These are phyloP conservation scores for Hygrocybe coccinea DNA, from an alignment of 768 basidiomycete species.

Conservation along the genomic window DNA sequence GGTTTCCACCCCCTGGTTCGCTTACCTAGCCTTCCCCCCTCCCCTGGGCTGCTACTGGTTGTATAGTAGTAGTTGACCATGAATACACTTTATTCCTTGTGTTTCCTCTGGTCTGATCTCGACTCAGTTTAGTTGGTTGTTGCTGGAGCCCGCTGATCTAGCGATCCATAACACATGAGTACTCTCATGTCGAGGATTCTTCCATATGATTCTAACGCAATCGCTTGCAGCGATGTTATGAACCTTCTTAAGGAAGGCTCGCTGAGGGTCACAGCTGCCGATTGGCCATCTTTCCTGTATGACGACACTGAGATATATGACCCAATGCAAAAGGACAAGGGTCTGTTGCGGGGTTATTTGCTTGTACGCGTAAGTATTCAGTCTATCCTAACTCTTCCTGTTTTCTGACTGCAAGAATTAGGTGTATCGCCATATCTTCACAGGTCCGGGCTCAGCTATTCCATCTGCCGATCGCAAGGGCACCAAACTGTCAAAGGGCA, in stretches of 20 bases:
- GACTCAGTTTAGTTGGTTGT: too few species aligned
- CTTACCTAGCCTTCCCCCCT: too few species aligned
- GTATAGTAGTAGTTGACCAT: too few species aligned
- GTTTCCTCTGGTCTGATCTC: too few species aligned
- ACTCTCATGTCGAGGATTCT: background rate
- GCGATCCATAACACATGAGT: too few species aligned
- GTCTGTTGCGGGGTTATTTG: background rate
- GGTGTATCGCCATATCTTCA: slow-evolving; percentile 10
- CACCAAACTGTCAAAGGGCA: slow-evolving; percentile 4
- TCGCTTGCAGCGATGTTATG: background rate
- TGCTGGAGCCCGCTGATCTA: too few species aligned
- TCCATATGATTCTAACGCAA: background rate
- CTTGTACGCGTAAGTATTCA: background rate
- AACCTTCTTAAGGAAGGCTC: background rate
- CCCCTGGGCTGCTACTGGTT: too few species aligned
- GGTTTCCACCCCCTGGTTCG: too few species aligned
- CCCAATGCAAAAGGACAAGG: background rate
- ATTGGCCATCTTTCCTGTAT: slow-evolving; percentile 1
- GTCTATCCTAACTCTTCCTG: background rate
- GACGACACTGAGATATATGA: background rate
- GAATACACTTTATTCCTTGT: too few species aligned
- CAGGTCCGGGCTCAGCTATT: background rate
- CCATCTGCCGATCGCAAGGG: background rate
- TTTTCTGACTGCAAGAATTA: background rate
- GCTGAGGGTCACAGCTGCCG: background rate